Evolutionary conservation across 768 basidiomycete species (phyloP), one percentile per base, ranked within the genome.

Genomic region (Baorangia bicolor): DNA sequence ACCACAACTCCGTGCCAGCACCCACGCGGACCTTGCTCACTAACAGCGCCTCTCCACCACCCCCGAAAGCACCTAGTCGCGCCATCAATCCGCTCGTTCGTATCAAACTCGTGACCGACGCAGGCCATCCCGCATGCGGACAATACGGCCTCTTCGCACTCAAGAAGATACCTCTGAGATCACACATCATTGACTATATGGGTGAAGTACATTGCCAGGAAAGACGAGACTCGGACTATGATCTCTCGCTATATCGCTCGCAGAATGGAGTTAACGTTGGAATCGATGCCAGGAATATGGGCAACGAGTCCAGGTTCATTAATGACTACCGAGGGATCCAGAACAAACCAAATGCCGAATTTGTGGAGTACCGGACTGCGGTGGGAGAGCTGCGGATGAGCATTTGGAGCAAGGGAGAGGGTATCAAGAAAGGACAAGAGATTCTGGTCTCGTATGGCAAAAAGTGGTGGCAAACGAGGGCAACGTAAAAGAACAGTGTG

Each of bases 381-480:
- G 63, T 59, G 33, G 92, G 88, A 18, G 89, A 88, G 69, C 70
- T 89, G 59, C 75, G 83, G 47, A 94, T 97, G 81, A 79, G 86
- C 57, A 78, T 98, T 31, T 88, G 87, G 84, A 87, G 83, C 54
- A 75, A 74, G 45, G 73, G 72, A 49, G 76, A 79, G 46, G 76
- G 73, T 7, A 84, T 95, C 43, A 81, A 75, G 60, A 93, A 89
- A 70, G 89, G 91, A 8, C 84, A 92, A 13, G 94, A 96, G 72
- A 81, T 98, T 31, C 66, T 94, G 28, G 90, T 95, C 21, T 90
- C 87, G 13, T 96, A 96, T 67, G 94, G 94, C 21, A 93, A 92
- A 66, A 78, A 80, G 18, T 92, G 89, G 87, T 94, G 92, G 93
- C 74, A n/a, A n/a, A n/a, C n/a, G n/a, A n/a, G n/a, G n/a, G n/a